A percentile compares a stretch with the other conserved stretches of the same genome.
phyloP scores from a whole-genome alignment of 306 rosid genomes.

The Malus asiatica region DNA sequence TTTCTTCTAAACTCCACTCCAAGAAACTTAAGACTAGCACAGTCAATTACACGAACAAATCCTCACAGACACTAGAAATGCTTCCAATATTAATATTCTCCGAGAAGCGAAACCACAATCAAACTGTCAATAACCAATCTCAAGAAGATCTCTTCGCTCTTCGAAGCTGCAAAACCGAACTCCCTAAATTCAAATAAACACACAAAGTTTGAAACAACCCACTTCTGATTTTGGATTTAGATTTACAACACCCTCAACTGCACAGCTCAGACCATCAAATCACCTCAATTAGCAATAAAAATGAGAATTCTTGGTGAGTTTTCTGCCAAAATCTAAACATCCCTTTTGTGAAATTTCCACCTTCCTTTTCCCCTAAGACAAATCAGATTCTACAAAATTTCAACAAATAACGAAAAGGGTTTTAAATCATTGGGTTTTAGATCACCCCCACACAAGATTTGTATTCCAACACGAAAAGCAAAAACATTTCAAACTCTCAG shows the following conservation, averaged over 20 bases:
- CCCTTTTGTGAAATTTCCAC: neutral
- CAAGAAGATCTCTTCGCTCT: constrained; percentile 2
- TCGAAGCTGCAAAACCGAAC: neutral
- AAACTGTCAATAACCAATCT: neutral
- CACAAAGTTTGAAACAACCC: neutral
- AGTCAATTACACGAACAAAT: neutral
- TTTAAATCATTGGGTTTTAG: neutral
- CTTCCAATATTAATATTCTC: neutral
- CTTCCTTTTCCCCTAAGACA: neutral
- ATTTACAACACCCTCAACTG: neutral
- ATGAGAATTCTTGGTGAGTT: neutral
- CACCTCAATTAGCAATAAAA: neutral
- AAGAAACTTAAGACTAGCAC: neutral
- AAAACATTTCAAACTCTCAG: constrained; percentile 1
- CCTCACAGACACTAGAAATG: neutral
- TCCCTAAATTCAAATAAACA: neutral
- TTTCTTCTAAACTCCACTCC: constrained; percentile 12
- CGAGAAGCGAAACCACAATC: neutral
- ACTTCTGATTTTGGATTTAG: neutral
- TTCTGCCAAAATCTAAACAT: constrained; percentile 10
- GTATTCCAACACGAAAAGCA: neutral
- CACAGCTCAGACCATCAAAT: neutral
- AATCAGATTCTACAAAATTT: constrained; percentile 2
- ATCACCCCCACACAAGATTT: neutral
- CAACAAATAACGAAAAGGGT: constrained; percentile 10